Conservation (phyloP, 2,329 filamentous ascomycete species). For the Fusarium transvaalense region DNA sequence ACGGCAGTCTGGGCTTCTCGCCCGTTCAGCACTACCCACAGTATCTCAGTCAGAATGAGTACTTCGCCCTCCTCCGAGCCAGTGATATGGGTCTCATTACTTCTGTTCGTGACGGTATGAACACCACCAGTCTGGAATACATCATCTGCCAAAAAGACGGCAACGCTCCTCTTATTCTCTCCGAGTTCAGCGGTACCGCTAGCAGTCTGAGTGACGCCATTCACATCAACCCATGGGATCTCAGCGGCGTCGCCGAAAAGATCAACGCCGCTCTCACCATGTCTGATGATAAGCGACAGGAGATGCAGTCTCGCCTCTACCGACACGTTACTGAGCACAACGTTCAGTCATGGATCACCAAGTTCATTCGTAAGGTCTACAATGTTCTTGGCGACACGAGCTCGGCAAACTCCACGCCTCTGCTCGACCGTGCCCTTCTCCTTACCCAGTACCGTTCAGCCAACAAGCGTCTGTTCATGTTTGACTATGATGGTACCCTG, state of each 20-base stretch:
- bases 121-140: slow-evolving; percentile 95
- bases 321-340: slow-evolving; percentile 87
- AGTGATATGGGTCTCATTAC: slow-evolving; percentile 95
- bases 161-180: slow-evolving; percentile 90
- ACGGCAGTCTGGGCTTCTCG: slow-evolving; percentile 87
- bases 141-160: slow-evolving; percentile 90
- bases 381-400: slow-evolving; percentile 83
- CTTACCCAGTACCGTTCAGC: slow-evolving; percentile 80
- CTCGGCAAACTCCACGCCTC: slow-evolving; percentile 80
- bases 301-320: slow-evolving; percentile 82
- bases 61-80: slow-evolving; percentile 91
- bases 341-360: slow-evolving; percentile 86
- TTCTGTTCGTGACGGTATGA: slow-evolving; percentile 97
- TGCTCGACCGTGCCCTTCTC: slow-evolving; percentile 80
- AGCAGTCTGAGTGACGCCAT: slow-evolving; percentile 87
- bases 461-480: slow-evolving; percentile 91
- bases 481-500: slow-evolving; percentile 97
- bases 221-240: slow-evolving; percentile 97
- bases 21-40: slow-evolving; percentile 96
- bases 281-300: slow-evolving; percentile 72
- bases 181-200: slow-evolving; percentile 95
- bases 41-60: slow-evolving; percentile 89
- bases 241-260: slow-evolving; percentile 83
- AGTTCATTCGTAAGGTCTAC: slow-evolving; percentile 82
- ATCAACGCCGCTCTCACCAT: slow-evolving; percentile 87